Conservation (phyloP, 495 filamentous ascomycete species). For the Aspergillus bertholletiae region DNA sequence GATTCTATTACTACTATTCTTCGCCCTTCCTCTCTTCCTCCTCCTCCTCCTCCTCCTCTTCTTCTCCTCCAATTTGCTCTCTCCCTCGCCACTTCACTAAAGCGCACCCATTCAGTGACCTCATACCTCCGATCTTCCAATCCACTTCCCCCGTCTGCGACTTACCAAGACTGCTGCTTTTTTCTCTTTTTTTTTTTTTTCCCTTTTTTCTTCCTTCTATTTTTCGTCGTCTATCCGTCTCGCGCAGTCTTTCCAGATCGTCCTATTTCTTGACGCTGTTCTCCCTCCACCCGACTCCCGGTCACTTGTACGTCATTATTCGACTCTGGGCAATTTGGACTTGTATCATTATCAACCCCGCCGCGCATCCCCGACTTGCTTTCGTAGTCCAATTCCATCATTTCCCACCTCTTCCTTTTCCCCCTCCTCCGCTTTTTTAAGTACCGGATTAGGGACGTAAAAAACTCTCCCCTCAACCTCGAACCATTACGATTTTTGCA, state of each 20-base stretch:
- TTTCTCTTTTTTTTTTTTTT: slow-evolving; percentile 9
- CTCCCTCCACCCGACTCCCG: slow-evolving; percentile 1
- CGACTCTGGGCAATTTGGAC: slow-evolving; percentile 13
- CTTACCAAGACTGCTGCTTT: slow-evolving; percentile 3
- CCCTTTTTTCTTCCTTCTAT: slow-evolving; percentile 1
- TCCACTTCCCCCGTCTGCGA: slow-evolving; percentile 8
- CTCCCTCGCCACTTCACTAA: slow-evolving; percentile 7
- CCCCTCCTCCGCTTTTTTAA: slow-evolving; percentile 6
- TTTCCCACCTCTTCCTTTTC: slow-evolving; percentile 8
- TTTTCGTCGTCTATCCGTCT: slow-evolving; percentile 1
- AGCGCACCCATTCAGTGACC: slow-evolving; percentile 22
- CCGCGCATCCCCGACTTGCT: slow-evolving; percentile 14
- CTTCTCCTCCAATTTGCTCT: neutral
- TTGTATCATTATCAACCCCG: slow-evolving; percentile 13
- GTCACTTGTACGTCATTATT: slow-evolving; percentile 33
- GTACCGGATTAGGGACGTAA: slow-evolving; percentile 17
- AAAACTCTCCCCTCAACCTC: slow-evolving; percentile 3
- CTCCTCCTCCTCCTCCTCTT: neutral
- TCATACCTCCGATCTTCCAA: slow-evolving; percentile 9
- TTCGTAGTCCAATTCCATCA: slow-evolving; percentile 13
- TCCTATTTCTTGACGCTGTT: neutral
- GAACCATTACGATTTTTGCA: slow-evolving; percentile 8
- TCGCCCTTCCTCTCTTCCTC: slow-evolving; percentile 3
- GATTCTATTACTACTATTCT: slow-evolving; percentile 1
- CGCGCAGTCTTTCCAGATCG: too few species aligned